Conservation (phyloP, 2,329 filamentous ascomycete species). For the Fusarium incarnatum region DNA sequence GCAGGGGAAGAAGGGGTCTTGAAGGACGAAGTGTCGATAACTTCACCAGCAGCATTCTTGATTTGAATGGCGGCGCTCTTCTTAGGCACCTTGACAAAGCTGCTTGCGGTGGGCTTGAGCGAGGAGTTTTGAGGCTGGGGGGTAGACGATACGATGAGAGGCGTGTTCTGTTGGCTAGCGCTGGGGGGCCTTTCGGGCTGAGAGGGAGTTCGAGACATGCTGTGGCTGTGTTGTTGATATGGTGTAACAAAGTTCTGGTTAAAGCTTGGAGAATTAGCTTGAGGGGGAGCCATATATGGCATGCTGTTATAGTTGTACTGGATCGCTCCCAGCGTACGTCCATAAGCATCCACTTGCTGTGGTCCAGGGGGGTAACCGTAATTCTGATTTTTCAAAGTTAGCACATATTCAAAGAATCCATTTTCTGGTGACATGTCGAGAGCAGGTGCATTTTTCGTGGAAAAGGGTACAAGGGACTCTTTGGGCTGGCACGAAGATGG, state of each 20-base stretch:
- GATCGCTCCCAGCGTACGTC: slow-evolving; percentile 52
- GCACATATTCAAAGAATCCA: slow-evolving; percentile 77
- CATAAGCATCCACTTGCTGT: slow-evolving; percentile 54
- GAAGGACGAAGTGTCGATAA: slow-evolving; percentile 74
- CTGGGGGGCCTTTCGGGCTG: slow-evolving; percentile 78
- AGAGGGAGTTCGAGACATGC: slow-evolving; percentile 86
- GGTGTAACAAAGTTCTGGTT: slow-evolving; percentile 59
- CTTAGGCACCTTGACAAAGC: slow-evolving; percentile 62
- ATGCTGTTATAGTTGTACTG: slow-evolving; percentile 60
- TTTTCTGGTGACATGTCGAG: slow-evolving; percentile 76
- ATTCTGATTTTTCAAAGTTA: slow-evolving; percentile 76
- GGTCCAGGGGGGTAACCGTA: slow-evolving; percentile 64
- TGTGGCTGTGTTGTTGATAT: slow-evolving; percentile 67
- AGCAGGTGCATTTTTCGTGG: slow-evolving; percentile 40
- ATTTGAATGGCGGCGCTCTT: slow-evolving; percentile 85
- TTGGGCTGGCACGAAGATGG: slow-evolving; percentile 36
- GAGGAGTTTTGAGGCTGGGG: slow-evolving; percentile 73
- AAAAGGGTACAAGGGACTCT: slow-evolving; percentile 18
- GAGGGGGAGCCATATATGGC: slow-evolving; percentile 62
- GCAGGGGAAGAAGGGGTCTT: slow-evolving; percentile 69
- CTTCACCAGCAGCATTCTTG: slow-evolving; percentile 84
- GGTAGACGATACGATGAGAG: slow-evolving; percentile 71
- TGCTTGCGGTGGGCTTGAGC: slow-evolving; percentile 58
- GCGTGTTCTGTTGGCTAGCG: slow-evolving; percentile 69
- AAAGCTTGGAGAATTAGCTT: slow-evolving; percentile 63